Evolutionary conservation across 768 basidiomycete genomes (phyloP).

Genomic region (Mycena crocata): DNA sequence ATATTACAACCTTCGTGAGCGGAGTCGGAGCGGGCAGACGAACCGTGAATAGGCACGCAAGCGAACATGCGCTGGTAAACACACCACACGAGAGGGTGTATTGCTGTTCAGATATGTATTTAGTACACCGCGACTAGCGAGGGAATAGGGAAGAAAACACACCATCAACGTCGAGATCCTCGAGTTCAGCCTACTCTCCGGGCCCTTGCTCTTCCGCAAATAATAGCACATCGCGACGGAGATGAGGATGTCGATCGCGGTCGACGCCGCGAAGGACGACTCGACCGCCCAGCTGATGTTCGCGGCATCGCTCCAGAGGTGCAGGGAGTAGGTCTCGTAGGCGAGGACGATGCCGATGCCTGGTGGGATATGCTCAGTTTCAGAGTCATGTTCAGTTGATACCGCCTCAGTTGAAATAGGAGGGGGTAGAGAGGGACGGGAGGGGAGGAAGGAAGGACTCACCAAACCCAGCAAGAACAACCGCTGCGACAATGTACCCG

Average conservation of each 20-base stretch:
- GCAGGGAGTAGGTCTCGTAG: slow-evolving; percentile 49
- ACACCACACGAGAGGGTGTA: slow-evolving; percentile 50
- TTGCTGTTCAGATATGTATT: slow-evolving; percentile 36
- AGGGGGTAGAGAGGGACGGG: background rate
- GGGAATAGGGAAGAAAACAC: background rate
- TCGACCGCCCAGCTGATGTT: slow-evolving; percentile 54
- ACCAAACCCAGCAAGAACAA: slow-evolving; percentile 55
- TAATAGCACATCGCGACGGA: slow-evolving; percentile 49
- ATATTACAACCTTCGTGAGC: too few species aligned
- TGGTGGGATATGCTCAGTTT: too few species aligned
- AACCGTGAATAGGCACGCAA: slow-evolving; percentile 56
- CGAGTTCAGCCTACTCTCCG: slow-evolving; percentile 41
- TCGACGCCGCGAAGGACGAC: slow-evolving; percentile 54
- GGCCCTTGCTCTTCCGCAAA: slow-evolving; percentile 46
- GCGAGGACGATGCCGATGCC: slow-evolving; percentile 45
- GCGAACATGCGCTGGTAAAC: slow-evolving; percentile 57
- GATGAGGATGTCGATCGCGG: slow-evolving; percentile 58
- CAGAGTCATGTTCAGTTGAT: background rate
- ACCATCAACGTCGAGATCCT: slow-evolving; percentile 49
- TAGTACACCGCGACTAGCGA: background rate
- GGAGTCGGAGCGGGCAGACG: slow-evolving; percentile 24
- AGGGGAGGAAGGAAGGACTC: slow-evolving; percentile 23
- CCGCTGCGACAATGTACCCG: slow-evolving; percentile 49
- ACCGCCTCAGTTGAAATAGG: background rate
- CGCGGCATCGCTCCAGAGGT: slow-evolving; percentile 44